These are phyloP conservation scores for Neostapfia colusana DNA, from an alignment of 176 grass and related monocot species.

Conservation along the genomic window DNA sequence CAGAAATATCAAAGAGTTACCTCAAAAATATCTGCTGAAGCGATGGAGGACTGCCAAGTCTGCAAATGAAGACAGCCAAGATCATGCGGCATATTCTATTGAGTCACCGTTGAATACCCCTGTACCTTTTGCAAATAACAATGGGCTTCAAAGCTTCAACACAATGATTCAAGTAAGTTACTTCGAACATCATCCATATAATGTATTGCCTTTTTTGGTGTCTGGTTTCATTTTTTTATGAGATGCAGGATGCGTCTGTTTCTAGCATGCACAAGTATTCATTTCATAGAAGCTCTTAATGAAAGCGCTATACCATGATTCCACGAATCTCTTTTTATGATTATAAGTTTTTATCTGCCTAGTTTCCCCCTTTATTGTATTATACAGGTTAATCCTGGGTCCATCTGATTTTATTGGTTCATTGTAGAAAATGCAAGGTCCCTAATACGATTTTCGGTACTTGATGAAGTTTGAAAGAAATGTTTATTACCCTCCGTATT, in stretches of 20 bases:
- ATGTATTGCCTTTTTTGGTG: background rate
- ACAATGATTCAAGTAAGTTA: conserved; percentile 59
- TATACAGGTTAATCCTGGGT: background rate
- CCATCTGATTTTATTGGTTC: conserved; percentile 9
- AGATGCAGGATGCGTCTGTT: conserved; percentile 48
- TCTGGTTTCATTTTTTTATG: conserved; percentile 27
- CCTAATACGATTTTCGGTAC: background rate
- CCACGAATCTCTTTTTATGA: conserved; percentile 1
- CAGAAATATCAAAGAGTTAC: conserved; percentile 98
- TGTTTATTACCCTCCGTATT: too few relatives aligned
- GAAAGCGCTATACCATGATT: conserved; percentile 26
- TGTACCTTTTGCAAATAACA: conserved; percentile 44
- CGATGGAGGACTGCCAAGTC: conserved; percentile 93
- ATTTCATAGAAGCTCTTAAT: conserved; percentile 43
- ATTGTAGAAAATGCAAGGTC: conserved; percentile 1
- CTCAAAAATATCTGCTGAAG: conserved; percentile 82
- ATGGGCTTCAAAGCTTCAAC: conserved; percentile 45
- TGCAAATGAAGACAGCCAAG: conserved; percentile 52
- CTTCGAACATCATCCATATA: background rate
- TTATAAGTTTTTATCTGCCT: conserved; percentile 11
- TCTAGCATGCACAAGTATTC: conserved; percentile 48
- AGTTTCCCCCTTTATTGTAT: background rate
- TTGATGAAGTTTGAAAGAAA: conserved; percentile 9
- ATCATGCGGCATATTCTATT: conserved; percentile 41
- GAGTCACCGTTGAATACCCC: conserved; percentile 38